phyloP scores from a whole-genome alignment of 352 stramenopile genomes.

The Pythium monospermum region DNA sequence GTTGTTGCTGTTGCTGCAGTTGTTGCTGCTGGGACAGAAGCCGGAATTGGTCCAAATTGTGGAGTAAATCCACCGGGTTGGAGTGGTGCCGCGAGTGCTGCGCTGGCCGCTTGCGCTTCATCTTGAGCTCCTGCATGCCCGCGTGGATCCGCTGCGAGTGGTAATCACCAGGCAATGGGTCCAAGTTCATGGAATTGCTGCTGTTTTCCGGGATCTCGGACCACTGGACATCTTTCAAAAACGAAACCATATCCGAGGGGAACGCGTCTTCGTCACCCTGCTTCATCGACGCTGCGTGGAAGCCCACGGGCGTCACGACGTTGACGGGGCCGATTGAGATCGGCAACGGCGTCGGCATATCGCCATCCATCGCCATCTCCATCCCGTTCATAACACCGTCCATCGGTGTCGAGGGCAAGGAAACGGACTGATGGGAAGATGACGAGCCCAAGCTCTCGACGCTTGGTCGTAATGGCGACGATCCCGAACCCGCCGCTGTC shows the following conservation, averaged over 20 bases:
- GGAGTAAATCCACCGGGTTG: conserved; percentile 70
- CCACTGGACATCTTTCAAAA: conserved; percentile 27
- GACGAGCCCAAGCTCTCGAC: conserved; percentile 1
- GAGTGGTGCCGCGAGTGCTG: conserved; percentile 64
- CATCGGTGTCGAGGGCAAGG: conserved; percentile 20
- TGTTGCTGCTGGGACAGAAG: conserved; percentile 56
- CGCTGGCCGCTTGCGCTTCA: conserved; percentile 68
- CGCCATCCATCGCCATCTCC: background rate
- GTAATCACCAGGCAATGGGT: conserved; percentile 9
- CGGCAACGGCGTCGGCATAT: conserved; percentile 19
- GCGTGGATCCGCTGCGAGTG: conserved; percentile 43
- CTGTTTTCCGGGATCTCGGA: conserved; percentile 22
- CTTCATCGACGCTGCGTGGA: conserved; percentile 1
- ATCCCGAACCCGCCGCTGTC: background rate
- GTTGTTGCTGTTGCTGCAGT: conserved; percentile 8
- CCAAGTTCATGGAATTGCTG: conserved; percentile 21
- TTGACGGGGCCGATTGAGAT: conserved; percentile 25
- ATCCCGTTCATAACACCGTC: background rate
- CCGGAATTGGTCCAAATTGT: conserved; percentile 74
- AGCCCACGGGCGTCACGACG: conserved; percentile 20
- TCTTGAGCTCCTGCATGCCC: conserved; percentile 65
- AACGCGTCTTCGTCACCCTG: conserved; percentile 12
- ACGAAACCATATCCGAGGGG: conserved; percentile 24
- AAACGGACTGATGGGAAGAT: conserved; percentile 2
- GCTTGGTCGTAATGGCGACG: conserved; percentile 15